Base-by-base conservation (phyloP, 192 early-diverging fungal species). In the Mortierella hygrophila region DNA sequence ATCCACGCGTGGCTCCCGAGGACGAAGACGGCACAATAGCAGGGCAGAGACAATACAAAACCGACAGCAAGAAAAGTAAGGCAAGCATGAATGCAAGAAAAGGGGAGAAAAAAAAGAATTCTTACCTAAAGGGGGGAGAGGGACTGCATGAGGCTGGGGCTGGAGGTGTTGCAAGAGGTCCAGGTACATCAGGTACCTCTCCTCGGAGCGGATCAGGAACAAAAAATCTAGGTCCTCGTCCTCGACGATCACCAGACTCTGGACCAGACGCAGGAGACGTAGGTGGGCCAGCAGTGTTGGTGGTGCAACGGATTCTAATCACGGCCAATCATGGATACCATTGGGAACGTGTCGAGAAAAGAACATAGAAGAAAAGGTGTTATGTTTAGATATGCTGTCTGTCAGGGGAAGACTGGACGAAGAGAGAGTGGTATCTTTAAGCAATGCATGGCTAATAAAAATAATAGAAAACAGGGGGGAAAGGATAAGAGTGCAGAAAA, bases 131-230 rank as follows among this genome's bases (percentile, higher is more conserved):
- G 88, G 89, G 10, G 93, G 93, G 0, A 85, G 55, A 0, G 83
- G 83, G 3, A 93, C 68, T 5, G 91, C 89, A n/a, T 87, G 44
- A 6, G 65, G 40, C 20, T 65, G 54, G 21, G 90, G 87, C 32
- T 76, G 65, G 3, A 87, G 81, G 52, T 90, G 85, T 49, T 87
- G 74, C 44, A 94, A 80, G 15, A 88, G 70, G 29, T 90, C 83
- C 46, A 93, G 60, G 88, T 89, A 94, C 75, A 83, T 88, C 23
- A 88, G 49, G 72, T 94, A 94, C 1, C 93, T 81, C 70, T 89
- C 85, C 70, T 94, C 93, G 18, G 93, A 92, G 21, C 82, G 88
- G 32, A 90, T 90, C 38, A 93, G 68, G 76, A 82, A 93, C 20
- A 74, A 46, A 63, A 86, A 91, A 80, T 93, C 91, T 0, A 82